These are phyloP conservation scores for Arthrobotrys sphaeroides DNA, from an alignment of 2,329 filamentous ascomycete genomes.

Conservation along the genomic window DNA sequence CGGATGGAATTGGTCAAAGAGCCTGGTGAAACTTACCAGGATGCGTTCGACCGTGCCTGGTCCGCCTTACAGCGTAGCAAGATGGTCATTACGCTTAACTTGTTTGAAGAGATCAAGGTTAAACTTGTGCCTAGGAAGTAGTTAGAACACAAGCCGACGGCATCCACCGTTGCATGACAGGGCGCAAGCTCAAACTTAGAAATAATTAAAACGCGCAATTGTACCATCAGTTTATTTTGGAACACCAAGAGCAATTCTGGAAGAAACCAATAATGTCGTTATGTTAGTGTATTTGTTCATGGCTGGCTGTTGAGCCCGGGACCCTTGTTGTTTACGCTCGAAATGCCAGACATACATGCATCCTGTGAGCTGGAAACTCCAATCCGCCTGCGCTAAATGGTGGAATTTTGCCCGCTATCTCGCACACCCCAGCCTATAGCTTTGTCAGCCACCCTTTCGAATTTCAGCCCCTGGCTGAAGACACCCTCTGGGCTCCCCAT, in stretches of 20 bases:
- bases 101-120: slow-evolving; percentile 27
- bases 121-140: slow-evolving; percentile 24
- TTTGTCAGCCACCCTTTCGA: neutral
- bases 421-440: neutral
- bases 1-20: slow-evolving; percentile 14
- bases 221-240: neutral
- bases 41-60: slow-evolving; percentile 18
- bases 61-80: slow-evolving; percentile 7
- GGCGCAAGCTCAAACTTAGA: neutral
- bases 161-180: neutral
- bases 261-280: slow-evolving; percentile 1
- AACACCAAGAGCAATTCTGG: neutral
- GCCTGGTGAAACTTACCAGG: slow-evolving; percentile 6
- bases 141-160: slow-evolving; percentile 1
- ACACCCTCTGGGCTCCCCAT: too few species aligned
- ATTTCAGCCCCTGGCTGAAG: too few species aligned
- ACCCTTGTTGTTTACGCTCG: neutral
- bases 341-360: neutral
- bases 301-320: too few species aligned
- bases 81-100: slow-evolving; percentile 23
- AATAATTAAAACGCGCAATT: neutral
- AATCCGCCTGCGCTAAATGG: too few species aligned
- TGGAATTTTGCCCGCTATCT: neutral
- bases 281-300: neutral
- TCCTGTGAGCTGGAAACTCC: neutral